phyloP scores from a whole-genome alignment of 164 flowering plant species.

The Macadamia integrifolia region DNA sequence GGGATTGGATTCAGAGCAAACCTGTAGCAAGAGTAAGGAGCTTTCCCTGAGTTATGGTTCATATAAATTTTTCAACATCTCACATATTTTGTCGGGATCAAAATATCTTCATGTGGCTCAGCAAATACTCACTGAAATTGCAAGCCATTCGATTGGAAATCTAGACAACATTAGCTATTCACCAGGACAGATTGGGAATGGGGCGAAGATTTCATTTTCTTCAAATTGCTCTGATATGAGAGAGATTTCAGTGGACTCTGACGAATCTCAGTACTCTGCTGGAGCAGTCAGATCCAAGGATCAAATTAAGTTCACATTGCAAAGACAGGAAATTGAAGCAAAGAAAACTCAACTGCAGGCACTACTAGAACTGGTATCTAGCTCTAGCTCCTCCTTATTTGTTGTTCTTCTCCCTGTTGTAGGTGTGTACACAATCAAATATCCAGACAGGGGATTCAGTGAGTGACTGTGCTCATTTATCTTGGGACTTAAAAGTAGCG shows the following conservation, averaged over 20 bases:
- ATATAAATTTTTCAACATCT: slow-evolving; percentile 17
- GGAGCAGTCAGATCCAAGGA: slow-evolving; percentile 16
- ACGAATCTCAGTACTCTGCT: slow-evolving; percentile 19
- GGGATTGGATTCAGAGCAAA: slow-evolving; percentile 36
- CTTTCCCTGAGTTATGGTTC: slow-evolving; percentile 31
- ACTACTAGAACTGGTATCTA: slow-evolving; percentile 68
- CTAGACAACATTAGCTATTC: slow-evolving; percentile 19
- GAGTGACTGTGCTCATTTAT: no score
- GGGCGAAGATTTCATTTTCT: slow-evolving; percentile 16
- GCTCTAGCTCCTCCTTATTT: neutral
- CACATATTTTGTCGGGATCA: slow-evolving; percentile 43
- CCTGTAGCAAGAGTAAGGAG: slow-evolving; percentile 35
- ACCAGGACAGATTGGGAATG: slow-evolving; percentile 8
- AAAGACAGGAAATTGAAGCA: slow-evolving; percentile 30
- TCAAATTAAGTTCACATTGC: slow-evolving; percentile 21
- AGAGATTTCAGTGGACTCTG: slow-evolving; percentile 16
- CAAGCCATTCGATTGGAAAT: slow-evolving; percentile 50
- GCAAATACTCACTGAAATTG: slow-evolving; percentile 66
- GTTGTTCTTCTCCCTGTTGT: neutral
- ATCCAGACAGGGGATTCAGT: no score
- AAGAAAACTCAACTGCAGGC: slow-evolving; percentile 58
- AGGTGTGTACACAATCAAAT: no score
- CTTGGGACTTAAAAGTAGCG: no score
- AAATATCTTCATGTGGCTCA: slow-evolving; percentile 57
- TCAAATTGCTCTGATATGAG: slow-evolving; percentile 19